These are phyloP conservation scores for Ganoderma boninense DNA, from an alignment of 1,284 basidiomycete genomes.

Conservation along the genomic window DNA sequence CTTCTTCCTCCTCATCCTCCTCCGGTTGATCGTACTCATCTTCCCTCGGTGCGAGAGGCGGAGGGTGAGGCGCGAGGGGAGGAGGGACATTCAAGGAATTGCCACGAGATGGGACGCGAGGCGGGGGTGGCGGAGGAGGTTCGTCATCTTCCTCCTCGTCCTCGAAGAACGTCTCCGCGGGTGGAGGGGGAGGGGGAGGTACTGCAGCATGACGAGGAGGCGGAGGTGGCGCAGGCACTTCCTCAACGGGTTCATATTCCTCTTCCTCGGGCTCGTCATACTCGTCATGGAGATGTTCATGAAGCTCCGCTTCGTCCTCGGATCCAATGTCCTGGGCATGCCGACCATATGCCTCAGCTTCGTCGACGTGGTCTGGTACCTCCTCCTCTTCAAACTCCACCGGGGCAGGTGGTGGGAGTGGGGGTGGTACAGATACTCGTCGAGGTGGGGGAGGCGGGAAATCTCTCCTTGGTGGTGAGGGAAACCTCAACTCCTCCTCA, in stretches of 20 bases:
- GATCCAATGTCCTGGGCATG: constrained; percentile 26
- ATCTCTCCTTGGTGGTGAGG: constrained; percentile 9
- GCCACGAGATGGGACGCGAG: constrained; percentile 11
- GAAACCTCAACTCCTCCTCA: constrained; percentile 14
- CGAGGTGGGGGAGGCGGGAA: constrained; percentile 32
- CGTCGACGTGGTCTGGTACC: constrained; percentile 15
- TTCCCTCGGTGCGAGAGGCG: constrained; percentile 8
- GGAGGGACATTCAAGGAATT: constrained; percentile 14
- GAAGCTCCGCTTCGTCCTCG: constrained; percentile 19
- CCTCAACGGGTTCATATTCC: constrained; percentile 16
- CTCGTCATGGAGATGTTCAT: constrained; percentile 17
- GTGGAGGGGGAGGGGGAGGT: constrained; percentile 13
- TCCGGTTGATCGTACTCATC: constrained; percentile 15
- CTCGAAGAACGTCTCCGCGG: constrained; percentile 5
- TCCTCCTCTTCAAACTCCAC: constrained; percentile 14
- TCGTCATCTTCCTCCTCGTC: constrained; percentile 9
- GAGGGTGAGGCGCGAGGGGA: constrained; percentile 10
- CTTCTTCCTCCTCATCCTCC: constrained; percentile 8
- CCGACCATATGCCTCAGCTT: constrained; percentile 21
- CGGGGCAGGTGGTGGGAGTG: constrained; percentile 17
- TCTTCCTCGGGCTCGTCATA: constrained; percentile 8
- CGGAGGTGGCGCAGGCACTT: constrained; percentile 23
- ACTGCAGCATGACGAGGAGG: constrained; percentile 24
- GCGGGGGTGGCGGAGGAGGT: constrained; percentile 19
- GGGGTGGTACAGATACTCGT: constrained; percentile 19